Base-by-base conservation (phyloP, 768 basidiomycete genomes). In the Psilocybe azurescens region DNA sequence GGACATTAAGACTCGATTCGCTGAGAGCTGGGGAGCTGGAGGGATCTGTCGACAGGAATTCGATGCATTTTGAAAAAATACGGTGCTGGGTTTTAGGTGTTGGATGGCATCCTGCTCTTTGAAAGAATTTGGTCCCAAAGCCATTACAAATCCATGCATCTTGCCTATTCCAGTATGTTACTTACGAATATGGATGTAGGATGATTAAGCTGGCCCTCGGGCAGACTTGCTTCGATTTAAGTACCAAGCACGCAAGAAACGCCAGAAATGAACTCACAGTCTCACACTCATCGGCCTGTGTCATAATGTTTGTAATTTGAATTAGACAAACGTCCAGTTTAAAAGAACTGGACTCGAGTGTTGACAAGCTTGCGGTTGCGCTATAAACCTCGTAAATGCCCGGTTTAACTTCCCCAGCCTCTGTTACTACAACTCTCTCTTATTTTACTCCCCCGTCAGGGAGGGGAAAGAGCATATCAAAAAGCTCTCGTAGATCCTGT, bases 391-490 rank as follows among this genome's bases (percentile, higher is more conserved):
- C 28, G 10, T 16, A 5, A 24, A 52, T n/a, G 41, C 41, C 41
- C 14, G 41, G 41, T 13, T 44, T 33, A 29, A n/a, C 51, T 13
- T n/a, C 29, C 18, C 32, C 36, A 36, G 33, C 29, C 16, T 53
- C 52, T 36, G 52, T 33, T 18, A 39, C 30, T 10, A 33, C 52
- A 7, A 50, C 48, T 9, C 74, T 86, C 50, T 39, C 55, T 14
- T 86, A 83, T 72, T 72, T 68, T 54, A 58, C 73, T 6, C 74
- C 76, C 1, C 79, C 82, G 9, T 18, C 63, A 5, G 73, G n/a
- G 80, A 53, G 83, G 83, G 5, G 75, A 68, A 28, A 74, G 72
- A 18, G 79, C 82, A 1, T 85, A 75, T 67, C 69, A 64, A 51
- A 68, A 66, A 44, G 74, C 77, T 59, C 77, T 79, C 62, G 63